Conservation (phyloP, 108 stramenopile genomes). For the Pseudonitzschia pungens region DNA sequence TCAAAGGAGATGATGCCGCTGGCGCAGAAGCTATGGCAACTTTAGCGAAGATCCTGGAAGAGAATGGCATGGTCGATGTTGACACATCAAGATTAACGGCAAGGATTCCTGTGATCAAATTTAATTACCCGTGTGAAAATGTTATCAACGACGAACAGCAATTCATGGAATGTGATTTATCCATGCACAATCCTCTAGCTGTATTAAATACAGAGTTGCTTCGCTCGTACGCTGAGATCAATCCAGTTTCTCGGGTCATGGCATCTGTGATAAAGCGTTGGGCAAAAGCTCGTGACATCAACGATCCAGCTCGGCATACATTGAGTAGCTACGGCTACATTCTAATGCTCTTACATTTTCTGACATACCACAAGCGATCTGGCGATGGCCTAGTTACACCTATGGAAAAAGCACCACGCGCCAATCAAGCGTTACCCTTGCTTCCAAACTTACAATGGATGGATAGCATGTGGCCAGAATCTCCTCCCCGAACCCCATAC, state of each 20-base stretch:
- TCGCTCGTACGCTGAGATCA: slow-evolving; percentile 77
- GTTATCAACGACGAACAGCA: slow-evolving; percentile 35
- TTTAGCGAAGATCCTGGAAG: slow-evolving; percentile 66
- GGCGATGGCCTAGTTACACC: slow-evolving; percentile 51
- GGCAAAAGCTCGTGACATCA: slow-evolving; percentile 94
- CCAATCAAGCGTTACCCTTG: slow-evolving; percentile 47
- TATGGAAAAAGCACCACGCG: not conserved
- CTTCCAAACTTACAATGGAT: slow-evolving; percentile 95
- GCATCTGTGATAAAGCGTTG: slow-evolving; percentile 95
- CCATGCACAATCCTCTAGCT: slow-evolving; percentile 94
- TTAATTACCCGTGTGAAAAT: slow-evolving; percentile 62
- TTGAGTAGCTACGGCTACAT: slow-evolving; percentile 97
- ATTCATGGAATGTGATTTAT: slow-evolving; percentile 93
- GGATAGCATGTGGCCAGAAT: slow-evolving; percentile 71
- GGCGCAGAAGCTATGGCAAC: slow-evolving; percentile 77
- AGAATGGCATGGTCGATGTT: slow-evolving; percentile 84
- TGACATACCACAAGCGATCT: slow-evolving; percentile 72
- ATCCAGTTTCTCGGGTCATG: slow-evolving; percentile 78
- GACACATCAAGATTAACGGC: slow-evolving; percentile 89
- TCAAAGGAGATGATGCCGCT: slow-evolving; percentile 46
- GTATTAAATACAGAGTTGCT: slow-evolving; percentile 93
- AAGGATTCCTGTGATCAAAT: slow-evolving; percentile 95
- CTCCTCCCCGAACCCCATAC: slow-evolving; percentile 52
- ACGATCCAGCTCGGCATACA: slow-evolving; percentile 93
- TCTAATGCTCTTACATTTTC: slow-evolving; percentile 92